These are phyloP conservation scores for Monosporozyma servazzii DNA, from an alignment of 805 yeast genomes.

Conservation along the genomic window DNA sequence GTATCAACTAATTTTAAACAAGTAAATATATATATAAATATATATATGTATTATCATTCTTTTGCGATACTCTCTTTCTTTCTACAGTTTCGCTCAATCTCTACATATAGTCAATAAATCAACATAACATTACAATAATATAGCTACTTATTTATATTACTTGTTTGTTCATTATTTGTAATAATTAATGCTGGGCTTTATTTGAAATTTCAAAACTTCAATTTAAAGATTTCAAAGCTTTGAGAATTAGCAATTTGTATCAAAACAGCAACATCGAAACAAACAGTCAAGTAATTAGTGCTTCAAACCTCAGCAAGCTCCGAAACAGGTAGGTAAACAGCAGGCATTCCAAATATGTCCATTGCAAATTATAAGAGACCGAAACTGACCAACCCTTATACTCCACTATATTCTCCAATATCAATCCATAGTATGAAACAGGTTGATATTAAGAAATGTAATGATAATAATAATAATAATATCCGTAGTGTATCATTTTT, in stretches of 20 bases:
- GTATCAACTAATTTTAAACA: background rate
- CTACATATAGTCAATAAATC: background rate
- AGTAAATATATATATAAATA: background rate
- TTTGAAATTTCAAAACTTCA: background rate
- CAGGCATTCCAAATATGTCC: conserved; percentile 8
- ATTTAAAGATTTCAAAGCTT: background rate
- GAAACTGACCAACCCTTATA: conserved; percentile 11
- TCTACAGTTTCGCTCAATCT: background rate
- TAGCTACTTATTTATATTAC: background rate
- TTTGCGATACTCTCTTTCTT: background rate
- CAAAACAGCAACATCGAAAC: background rate
- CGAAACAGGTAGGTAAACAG: background rate
- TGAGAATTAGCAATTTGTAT: too few relatives aligned
- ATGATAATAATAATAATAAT: background rate
- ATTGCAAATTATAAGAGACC: conserved; percentile 12
- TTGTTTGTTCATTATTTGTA: background rate
- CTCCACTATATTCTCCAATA: conserved; percentile 11
- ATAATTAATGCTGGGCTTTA: background rate
- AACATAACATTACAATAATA: background rate
- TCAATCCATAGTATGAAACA: conserved; percentile 15
- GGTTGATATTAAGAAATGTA: background rate
- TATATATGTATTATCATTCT: background rate
- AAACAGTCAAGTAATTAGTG: background rate
- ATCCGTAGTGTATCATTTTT: conserved; percentile 11
- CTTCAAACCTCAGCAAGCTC: background rate